Percentiles rank a stretch among this genome's conserved stretches.
Evolutionary conservation across 129 eudicot species (phyloP).

Genomic region (Saussurea involucrata): DNA sequence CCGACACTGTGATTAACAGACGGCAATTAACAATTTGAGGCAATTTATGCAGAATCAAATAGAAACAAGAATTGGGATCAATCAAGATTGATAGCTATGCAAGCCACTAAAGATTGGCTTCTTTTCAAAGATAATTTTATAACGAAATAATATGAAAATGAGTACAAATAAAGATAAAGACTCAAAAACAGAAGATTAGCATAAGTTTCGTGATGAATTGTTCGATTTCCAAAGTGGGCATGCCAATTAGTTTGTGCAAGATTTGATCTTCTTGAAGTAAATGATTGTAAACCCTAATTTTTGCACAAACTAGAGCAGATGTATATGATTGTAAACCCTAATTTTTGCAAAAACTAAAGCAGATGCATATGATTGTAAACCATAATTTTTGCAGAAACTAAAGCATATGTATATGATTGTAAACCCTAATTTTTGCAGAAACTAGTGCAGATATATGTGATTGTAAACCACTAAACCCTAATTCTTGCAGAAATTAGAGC

Average conservation of each 20-base stretch:
- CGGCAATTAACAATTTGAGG: not conserved
- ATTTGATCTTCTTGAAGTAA: not conserved
- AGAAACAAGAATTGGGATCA: not conserved
- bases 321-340: too few species aligned
- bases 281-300: not conserved
- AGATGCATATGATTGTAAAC: not conserved
- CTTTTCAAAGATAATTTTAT: not conserved
- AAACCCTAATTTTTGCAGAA: not conserved
- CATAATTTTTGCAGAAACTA: not conserved
- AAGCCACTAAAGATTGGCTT: not conserved
- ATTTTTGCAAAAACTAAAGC: too few species aligned
- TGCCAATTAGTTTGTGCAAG: not conserved
- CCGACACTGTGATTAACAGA: not conserved
- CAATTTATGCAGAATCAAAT: not conserved
- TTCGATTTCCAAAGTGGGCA: slow-evolving; percentile 3
- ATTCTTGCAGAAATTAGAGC: not conserved
- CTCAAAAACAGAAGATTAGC: not conserved
- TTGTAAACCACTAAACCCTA: slow-evolving; percentile 11
- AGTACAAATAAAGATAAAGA: not conserved
- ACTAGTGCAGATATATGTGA: not conserved
- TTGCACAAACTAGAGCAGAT: not conserved
- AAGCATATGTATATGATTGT: not conserved
- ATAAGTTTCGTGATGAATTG: not conserved
- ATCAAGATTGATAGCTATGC: too few species aligned
- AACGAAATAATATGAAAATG: not conserved